Evolutionary conservation across 306 rosid species (phyloP).

Genomic region (Ziziphus jujuba): DNA sequence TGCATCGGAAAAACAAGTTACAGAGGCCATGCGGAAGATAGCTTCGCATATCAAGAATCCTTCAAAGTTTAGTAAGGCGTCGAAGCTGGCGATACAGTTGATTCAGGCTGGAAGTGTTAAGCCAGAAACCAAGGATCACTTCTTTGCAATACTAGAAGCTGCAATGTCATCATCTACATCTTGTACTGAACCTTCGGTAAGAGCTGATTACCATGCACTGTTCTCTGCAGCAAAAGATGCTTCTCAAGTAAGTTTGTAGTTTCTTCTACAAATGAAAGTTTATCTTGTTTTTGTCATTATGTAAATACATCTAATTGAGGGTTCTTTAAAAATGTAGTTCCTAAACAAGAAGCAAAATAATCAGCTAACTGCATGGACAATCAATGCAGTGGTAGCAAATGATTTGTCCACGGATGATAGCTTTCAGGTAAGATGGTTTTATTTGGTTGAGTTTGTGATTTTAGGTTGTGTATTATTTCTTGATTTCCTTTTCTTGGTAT

Average conservation of each 20-base stretch:
- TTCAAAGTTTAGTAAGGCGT: constrained; percentile 75
- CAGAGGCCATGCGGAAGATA: constrained; percentile 92
- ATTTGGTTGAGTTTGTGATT: constrained; percentile 3
- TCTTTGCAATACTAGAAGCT: constrained; percentile 71
- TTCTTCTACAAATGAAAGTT: not conserved
- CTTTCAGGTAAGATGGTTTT: constrained; percentile 68
- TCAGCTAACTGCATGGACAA: constrained; percentile 62
- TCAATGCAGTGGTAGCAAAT: constrained; percentile 70
- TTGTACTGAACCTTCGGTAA: constrained; percentile 77
- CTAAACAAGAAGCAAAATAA: constrained; percentile 76
- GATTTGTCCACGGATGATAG: constrained; percentile 87
- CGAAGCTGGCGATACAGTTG: constrained; percentile 86
- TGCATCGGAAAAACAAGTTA: constrained; percentile 82
- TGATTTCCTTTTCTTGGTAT: constrained; percentile 7
- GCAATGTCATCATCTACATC: constrained; percentile 66
- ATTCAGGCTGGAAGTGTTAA: constrained; percentile 91
- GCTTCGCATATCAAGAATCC: constrained; percentile 85
- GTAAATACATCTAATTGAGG: not conserved
- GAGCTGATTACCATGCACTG: constrained; percentile 70
- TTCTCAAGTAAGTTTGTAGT: constrained; percentile 51
- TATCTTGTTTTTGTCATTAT: not conserved
- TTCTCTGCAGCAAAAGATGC: constrained; percentile 63
- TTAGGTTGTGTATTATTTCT: constrained; percentile 2
- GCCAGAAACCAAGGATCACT: constrained; percentile 60
- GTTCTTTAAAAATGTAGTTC: constrained; percentile 44